These are phyloP conservation scores for Thielaviopsis euricoi DNA, from an alignment of 2,329 filamentous ascomycete genomes.

Conservation along the genomic window DNA sequence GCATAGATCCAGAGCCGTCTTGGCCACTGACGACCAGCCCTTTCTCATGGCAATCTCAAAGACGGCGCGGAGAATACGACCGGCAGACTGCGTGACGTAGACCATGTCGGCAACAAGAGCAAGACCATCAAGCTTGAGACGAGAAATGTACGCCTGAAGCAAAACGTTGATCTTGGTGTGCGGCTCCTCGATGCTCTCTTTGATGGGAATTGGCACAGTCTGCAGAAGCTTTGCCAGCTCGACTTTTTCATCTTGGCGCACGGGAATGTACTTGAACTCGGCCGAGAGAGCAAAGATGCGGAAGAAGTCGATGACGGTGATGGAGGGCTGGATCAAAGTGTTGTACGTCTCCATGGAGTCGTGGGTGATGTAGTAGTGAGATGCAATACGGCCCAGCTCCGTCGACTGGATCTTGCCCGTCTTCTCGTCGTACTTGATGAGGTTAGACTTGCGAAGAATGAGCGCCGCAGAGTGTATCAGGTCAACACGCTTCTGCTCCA, in stretches of 20 bases:
- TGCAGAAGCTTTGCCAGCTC: conserved; percentile 84
- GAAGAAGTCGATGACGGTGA: conserved; percentile 90
- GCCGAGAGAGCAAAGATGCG: conserved; percentile 89
- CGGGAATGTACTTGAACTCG: conserved; percentile 98
- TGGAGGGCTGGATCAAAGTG: conserved; percentile 80
- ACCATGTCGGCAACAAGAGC: conserved; percentile 97
- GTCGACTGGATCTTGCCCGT: conserved; percentile 77
- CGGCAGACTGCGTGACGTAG: conserved; percentile 94
- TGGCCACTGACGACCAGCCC: conserved; percentile 86
- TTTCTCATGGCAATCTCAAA: conserved; percentile 98
- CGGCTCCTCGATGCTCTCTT: conserved; percentile 92
- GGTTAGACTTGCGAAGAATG: conserved; percentile 69
- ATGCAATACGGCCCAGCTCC: conserved; percentile 86
- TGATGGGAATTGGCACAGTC: conserved; percentile 86
- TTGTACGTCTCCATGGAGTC: conserved; percentile 97
- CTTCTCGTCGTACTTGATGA: conserved; percentile 93
- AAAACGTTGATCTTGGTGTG: conserved; percentile 98
- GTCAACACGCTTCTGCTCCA: conserved; percentile 97
- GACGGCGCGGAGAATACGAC: conserved; percentile 83
- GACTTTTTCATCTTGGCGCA: conserved; percentile 92
- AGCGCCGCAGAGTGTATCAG: conserved; percentile 85
- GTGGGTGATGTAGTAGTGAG: conserved; percentile 96
- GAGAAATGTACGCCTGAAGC: conserved; percentile 88
- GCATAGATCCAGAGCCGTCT: conserved; percentile 81
- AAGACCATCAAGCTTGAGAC: conserved; percentile 81